These are phyloP conservation scores for Jasminum sambac DNA, from an alignment of 257 asterid genomes.

Conservation along the genomic window DNA sequence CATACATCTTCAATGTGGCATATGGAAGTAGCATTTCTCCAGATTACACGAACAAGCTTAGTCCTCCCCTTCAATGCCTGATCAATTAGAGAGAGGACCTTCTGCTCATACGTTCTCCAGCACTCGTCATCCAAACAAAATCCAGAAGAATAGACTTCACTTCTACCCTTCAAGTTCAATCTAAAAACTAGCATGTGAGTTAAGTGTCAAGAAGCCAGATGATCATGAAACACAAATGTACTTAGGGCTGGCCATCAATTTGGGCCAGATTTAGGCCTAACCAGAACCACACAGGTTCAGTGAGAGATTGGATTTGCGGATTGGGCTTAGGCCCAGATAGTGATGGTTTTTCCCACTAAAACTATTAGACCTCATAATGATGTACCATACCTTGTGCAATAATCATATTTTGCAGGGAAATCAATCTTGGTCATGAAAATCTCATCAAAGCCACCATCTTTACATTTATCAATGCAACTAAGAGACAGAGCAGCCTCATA, in stretches of 20 bases:
- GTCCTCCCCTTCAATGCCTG: constrained; percentile 83
- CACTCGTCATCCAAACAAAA: constrained; percentile 91
- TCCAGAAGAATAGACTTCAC: constrained; percentile 57
- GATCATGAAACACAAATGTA: constrained; percentile 19
- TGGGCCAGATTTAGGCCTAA: too few relatives aligned
- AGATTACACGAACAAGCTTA: constrained; percentile 71
- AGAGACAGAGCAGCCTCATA: constrained; percentile 73
- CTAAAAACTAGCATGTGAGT: constrained; percentile 44
- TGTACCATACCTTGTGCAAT: constrained; percentile 80
- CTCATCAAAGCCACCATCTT: constrained; percentile 80
- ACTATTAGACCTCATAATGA: constrained; percentile 1
- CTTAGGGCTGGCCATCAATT: too few relatives aligned
- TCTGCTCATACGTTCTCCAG: constrained; percentile 93
- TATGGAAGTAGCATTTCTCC: constrained; percentile 68
- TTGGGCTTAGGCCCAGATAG: too few relatives aligned
- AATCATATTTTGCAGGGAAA: constrained; percentile 82
- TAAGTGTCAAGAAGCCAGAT: constrained; percentile 25
- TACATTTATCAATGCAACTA: constrained; percentile 69
- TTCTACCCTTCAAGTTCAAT: constrained; percentile 69
- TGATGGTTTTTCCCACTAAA: background rate
- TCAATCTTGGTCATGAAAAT: constrained; percentile 76
- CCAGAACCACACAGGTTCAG: too few relatives aligned
- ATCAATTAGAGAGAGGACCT: constrained; percentile 58
- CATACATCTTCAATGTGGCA: constrained; percentile 74
- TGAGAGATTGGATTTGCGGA: too few relatives aligned